Evolutionary conservation across 176 grass and related monocot species (phyloP).

Genomic region (Thinopyrum elongatum): DNA sequence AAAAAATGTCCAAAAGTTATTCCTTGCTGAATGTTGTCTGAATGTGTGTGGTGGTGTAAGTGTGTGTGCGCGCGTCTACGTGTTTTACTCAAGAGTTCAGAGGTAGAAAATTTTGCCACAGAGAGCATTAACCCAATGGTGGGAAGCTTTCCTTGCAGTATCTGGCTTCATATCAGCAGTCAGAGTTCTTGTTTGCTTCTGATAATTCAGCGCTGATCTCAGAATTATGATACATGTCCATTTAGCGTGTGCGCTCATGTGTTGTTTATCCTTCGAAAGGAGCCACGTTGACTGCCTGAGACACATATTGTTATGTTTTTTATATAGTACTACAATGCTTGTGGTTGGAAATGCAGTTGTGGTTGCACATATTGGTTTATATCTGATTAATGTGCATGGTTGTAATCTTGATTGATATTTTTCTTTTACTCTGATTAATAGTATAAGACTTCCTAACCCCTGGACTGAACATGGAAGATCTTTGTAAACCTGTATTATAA

Average conservation of each 20-base stretch:
- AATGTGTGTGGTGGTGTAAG: background rate
- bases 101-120: too few species aligned
- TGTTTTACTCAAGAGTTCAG: too few species aligned
- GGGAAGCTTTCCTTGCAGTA: too few species aligned
- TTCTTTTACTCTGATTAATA: background rate
- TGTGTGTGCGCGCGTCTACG: background rate
- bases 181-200: too few species aligned
- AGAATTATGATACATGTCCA: too few species aligned
- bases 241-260: too few species aligned
- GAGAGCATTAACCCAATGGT: too few species aligned
- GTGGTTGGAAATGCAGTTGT: background rate
- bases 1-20: background rate
- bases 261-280: too few species aligned
- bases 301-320: too few species aligned
- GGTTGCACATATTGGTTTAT: background rate
- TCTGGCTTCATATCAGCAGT: too few species aligned
- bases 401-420: background rate
- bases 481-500: background rate
- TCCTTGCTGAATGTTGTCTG: background rate
- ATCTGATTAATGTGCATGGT: background rate
- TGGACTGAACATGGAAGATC: background rate
- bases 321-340: background rate
- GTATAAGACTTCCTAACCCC: background rate
- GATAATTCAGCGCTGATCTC: too few species aligned
- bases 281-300: too few species aligned